Base-by-base conservation (phyloP, 2,329 filamentous ascomycete genomes). In the Penicillium brasilianum region DNA sequence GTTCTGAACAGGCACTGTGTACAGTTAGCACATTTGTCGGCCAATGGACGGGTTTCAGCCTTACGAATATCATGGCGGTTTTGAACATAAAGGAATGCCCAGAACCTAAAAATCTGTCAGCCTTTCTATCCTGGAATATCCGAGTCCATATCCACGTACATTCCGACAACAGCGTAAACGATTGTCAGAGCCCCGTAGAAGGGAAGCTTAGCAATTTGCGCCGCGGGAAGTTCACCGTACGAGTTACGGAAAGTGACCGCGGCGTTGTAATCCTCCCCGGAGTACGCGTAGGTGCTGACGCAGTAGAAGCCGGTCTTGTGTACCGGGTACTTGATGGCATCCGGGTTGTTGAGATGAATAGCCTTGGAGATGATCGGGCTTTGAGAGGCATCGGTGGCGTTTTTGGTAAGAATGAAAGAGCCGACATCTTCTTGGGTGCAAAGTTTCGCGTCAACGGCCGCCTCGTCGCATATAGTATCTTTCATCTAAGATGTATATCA, bases 101-200 rank as follows among this genome's bases (percentile, higher is more conserved):
- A 99, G 77, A 93, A 94, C 13, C 88, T 88, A 64, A 9, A 20
- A n/a, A 2, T 25, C 22, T 9, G 59, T 76, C 13, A 77, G 75
- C 41, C 36, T 22, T 43, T 54, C 0, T 57, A 30, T 13, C 16
- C 20, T 18, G 7, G 36, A 22, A 11, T 46, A 13, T 2, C 20
- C 1, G 4, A 10, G 9, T 41, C 52, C 25, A 48, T 56, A 10
- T 16, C 58, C 53, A 81, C 84, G 60, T 85, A 90, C 76, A 87
- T 85, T 67, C 88, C 88, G 67, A 98, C 87, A 20, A 98, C 85
- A 53, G 93, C 93, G 78, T 99, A 99, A 34, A 96, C 87, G 65
- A 99, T 93, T 0, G 93, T 94, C 68, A 98, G 88, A 59, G 90
- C 94, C 50, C 94, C 95, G 73, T 99, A 99, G 76, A 99, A 99